phyloP scores from a whole-genome alignment of 2,329 filamentous ascomycete species.

The Parastagonospora nodorum region DNA sequence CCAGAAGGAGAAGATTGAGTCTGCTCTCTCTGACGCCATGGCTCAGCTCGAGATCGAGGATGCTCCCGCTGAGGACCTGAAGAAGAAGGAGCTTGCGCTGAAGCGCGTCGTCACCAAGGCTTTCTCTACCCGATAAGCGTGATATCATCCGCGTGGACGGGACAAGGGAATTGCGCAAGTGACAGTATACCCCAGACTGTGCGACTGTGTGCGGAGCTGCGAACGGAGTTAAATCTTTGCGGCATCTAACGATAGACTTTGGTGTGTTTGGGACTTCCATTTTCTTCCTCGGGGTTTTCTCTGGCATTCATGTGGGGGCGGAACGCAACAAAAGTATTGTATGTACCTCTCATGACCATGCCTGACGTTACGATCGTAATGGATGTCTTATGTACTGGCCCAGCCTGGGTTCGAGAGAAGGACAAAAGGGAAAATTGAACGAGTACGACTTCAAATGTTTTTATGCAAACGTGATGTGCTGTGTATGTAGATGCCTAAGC shows the following conservation, averaged over 20 bases:
- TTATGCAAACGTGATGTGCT: not conserved
- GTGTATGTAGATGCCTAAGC: conserved; percentile 3
- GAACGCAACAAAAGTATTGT: conserved; percentile 27
- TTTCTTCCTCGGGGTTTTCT: conserved; percentile 28
- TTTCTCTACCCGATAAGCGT: conserved; percentile 81
- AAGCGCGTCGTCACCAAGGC: conserved; percentile 99
- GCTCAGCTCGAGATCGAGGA: conserved; percentile 95
- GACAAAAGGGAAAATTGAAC: conserved; percentile 24
- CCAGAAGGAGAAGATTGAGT: conserved; percentile 99
- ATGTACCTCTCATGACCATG: conserved; percentile 37
- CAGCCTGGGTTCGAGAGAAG: conserved; percentile 10
- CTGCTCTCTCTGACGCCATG: conserved; percentile 96
- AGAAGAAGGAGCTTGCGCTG: conserved; percentile 99
- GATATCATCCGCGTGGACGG: conserved; percentile 15
- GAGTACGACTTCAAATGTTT: conserved; percentile 2
- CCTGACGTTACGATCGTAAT: conserved; percentile 33
- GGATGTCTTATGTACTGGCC: conserved; percentile 28
- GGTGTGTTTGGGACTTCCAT: conserved; percentile 39
- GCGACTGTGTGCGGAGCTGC: conserved; percentile 23
- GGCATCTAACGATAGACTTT: conserved; percentile 43
- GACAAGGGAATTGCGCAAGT: conserved; percentile 28
- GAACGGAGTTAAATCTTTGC: conserved; percentile 38
- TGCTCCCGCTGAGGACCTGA: conserved; percentile 87
- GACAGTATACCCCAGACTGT: conserved; percentile 37
- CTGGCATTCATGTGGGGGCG: conserved; percentile 26